Evolutionary conservation across 1,284 basidiomycete species (phyloP), one percentile per base, ranked within the genome.

Genomic region (Papiliotrema terrestris): DNA sequence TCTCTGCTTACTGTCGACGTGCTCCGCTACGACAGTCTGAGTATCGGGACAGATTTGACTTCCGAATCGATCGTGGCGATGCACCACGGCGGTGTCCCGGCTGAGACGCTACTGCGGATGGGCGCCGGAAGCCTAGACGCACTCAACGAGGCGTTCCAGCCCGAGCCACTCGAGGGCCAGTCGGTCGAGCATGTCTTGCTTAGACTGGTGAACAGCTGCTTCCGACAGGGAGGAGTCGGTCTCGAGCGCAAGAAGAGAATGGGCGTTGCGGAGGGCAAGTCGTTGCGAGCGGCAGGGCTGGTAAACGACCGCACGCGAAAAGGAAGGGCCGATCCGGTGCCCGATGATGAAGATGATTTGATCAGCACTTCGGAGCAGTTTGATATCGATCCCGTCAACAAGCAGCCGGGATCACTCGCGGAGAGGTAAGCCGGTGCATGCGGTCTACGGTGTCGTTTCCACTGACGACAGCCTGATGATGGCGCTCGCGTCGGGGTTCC

Each of bases 31-130:
- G 66, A 63, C n/a, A 49, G 48, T 17, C 54, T 73, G 3, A 60
- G 58, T 25, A 52, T 69, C 36, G 61, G 62, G 2, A 54, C 62
- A 14, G 54, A 22, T 15, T 50, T 73, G 1, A 61, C 67, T 0
- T 55, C 63, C 2, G 72, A 73, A 54, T 56, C 70, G 0, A 66
- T 67, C 36, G 60, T 68, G 32, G 49, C 59, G 22, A 55, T 73
- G 59, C 54, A 46, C 3, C 62, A 71, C 47, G 56, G 60, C 22
- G 68, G 71, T 0, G 66, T 73, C 0, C 66, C 65, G 0, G 20
- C 52, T 6, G 45, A 54, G 0, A 45, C 56, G 2, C 59, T 73
- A n/a, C 23, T 69, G 4, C 23, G 55, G 8, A 56, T 65, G 56
- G 55, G 53, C 1, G 49, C 59, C 26, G 41, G 55, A 13, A 47